Conservation (phyloP, 345 rosid genomes). For the Erodium maritimum region DNA sequence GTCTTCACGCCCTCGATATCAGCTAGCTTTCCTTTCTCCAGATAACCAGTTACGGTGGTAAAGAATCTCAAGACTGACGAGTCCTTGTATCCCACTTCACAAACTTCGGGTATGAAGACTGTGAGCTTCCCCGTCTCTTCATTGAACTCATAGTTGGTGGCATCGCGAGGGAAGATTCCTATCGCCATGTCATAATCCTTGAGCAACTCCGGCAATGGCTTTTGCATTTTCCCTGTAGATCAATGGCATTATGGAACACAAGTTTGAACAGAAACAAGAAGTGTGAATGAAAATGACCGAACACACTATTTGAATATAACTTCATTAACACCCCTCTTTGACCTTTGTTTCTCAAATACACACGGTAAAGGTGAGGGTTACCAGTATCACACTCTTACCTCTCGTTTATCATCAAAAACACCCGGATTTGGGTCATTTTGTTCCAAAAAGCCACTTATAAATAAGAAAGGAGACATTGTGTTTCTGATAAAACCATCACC, state of each 20-base stretch:
- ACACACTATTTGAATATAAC: neutral
- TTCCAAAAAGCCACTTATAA: no score
- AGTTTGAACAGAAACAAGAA: neutral
- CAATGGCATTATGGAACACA: neutral
- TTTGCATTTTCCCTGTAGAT: conserved; percentile 84
- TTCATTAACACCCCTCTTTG: neutral
- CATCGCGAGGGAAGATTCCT: conserved; percentile 91
- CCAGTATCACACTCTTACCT: no score
- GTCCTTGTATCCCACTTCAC: conserved; percentile 90
- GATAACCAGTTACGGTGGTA: conserved; percentile 51
- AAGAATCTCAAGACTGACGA: conserved; percentile 67
- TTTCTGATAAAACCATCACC: no score
- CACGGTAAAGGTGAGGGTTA: no score
- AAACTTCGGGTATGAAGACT: conserved; percentile 61
- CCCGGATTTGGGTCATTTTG: no score
- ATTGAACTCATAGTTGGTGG: conserved; percentile 88
- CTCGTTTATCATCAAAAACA: no score
- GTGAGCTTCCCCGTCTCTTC: conserved; percentile 67
- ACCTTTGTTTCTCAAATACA: no score
- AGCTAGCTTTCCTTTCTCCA: conserved; percentile 71
- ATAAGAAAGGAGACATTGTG: no score
- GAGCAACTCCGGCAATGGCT: conserved; percentile 72
- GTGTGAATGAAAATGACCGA: neutral
- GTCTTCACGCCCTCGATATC: conserved; percentile 92
- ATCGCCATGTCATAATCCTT: conserved; percentile 66